Evolutionary conservation across 225 moss, liverwort and hornwort genomes (phyloP), one percentile per base, ranked within the genome.

Genomic region (Anthoceros angustus): DNA sequence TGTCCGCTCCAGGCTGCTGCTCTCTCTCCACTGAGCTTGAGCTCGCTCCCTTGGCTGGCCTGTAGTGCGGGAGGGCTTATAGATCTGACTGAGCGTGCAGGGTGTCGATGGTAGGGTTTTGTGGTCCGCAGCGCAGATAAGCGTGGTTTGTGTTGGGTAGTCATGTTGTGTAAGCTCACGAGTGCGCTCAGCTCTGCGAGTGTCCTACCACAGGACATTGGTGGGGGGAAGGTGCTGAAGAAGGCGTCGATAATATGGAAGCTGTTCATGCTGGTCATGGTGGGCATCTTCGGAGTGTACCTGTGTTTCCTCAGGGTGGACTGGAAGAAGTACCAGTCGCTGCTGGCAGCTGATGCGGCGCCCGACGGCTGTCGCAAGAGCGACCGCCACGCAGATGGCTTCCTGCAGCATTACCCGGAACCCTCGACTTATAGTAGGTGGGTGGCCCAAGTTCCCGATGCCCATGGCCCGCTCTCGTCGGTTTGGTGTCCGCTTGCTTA

Each of bases 281-380:
- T 84, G 15, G 84, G 75, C 42, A 74, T 67, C 8, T 79, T 69
- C 73, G 84, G 74, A n/a, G 62, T 84, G 4, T 84, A 77, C 66
- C 61, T 77, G 42, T 79, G 79, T 64, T 73, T 84, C 71, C 42
- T 79, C 12, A 73, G 81, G 67, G 71, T 77, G 32, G 77, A 79
- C 69, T 55, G 55, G 55, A 55, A 66, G 63, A 65, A 67, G 72
- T 38, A 4, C 76, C 72, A 43, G 39, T 24, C 73, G 63, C 39
- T 74, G 69, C 41, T 39, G 74, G 62, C 46, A 42, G 20, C 63
- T 66, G 40, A 15, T 46, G 24, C 62, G 55, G 71, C n/a, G 42
- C 68, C 49, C 67, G 26, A 20, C 68, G 72, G 55, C 66, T 67
- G 10, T 61, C 64, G 20, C 67, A 72, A 67, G 43, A n/a, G 16